Conservation (phyloP, 371 early-diverging fungal species). For the Syncephalastrum sp. region DNA sequence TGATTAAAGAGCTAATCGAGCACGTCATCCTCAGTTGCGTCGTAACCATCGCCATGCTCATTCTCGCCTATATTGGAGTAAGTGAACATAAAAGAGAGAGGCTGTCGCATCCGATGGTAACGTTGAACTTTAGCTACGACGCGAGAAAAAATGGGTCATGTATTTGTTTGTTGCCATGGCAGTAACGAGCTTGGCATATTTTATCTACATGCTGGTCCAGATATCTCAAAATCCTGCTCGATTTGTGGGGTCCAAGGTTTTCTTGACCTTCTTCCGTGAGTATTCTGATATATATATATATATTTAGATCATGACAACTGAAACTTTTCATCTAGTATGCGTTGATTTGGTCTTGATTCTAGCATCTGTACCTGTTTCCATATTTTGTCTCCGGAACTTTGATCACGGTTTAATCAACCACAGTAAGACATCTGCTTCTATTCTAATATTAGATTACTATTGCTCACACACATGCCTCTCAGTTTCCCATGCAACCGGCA, state of each 20-base stretch:
- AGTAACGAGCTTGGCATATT: conserved; percentile 63
- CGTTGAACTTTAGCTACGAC: conserved; percentile 18
- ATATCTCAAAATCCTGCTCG: conserved; percentile 59
- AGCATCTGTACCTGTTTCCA: conserved; percentile 31
- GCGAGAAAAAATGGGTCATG: conserved; percentile 59
- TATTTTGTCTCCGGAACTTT: conserved; percentile 30
- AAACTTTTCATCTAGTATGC: conserved; percentile 19
- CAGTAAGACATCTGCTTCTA: conserved; percentile 22
- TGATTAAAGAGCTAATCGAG: conserved; percentile 35
- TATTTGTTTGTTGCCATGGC: conserved; percentile 56
- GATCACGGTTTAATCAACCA: conserved; percentile 28
- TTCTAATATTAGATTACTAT: conserved; percentile 1
- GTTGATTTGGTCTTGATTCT: conserved; percentile 36
- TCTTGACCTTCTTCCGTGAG: conserved; percentile 73
- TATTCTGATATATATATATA: conserved; percentile 1
- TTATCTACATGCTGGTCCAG: conserved; percentile 72
- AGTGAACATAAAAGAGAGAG: not conserved
- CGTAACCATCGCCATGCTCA: conserved; percentile 66
- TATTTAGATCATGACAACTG: not conserved
- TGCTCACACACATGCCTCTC: not conserved
- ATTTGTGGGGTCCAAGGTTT: conserved; percentile 56
- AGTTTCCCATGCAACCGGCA: conserved; percentile 27
- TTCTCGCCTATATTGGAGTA: conserved; percentile 78
- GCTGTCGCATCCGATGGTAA: not conserved
- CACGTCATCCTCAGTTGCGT: conserved; percentile 80